phyloP scores from a whole-genome alignment of 2,329 filamentous ascomycete species.

The Sclerotinia subarctica region DNA sequence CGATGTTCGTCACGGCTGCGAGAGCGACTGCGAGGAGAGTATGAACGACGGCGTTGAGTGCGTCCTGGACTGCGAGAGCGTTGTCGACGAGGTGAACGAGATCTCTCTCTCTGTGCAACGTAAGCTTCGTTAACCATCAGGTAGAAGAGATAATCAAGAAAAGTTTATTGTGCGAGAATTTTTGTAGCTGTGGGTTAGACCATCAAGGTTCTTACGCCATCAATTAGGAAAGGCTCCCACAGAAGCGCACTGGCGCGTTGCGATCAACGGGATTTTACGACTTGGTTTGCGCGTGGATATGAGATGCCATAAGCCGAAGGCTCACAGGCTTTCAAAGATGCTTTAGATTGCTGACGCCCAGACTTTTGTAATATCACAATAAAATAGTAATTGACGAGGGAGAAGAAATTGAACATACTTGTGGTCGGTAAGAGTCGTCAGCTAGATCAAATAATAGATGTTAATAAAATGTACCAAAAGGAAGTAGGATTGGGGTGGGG shows the following conservation, averaged over 20 bases:
- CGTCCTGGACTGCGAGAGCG: slow-evolving; percentile 52
- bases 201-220: slow-evolving; percentile 27
- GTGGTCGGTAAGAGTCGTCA: slow-evolving; percentile 24
- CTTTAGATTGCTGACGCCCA: slow-evolving; percentile 6
- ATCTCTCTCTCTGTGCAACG: slow-evolving; percentile 70
- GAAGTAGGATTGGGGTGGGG: slow-evolving; percentile 17
- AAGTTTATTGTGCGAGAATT: slow-evolving; percentile 13
- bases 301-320: slow-evolving; percentile 18
- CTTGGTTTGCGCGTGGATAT: slow-evolving; percentile 19
- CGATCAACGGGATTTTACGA: slow-evolving; percentile 17
- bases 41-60: slow-evolving; percentile 68
- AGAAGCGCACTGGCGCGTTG: slow-evolving; percentile 20
- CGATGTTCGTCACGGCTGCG: slow-evolving; percentile 75
- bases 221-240: slow-evolving; percentile 20
- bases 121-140: slow-evolving; percentile 37
- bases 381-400: background rate
- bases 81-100: slow-evolving; percentile 82
- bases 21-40: slow-evolving; percentile 75
- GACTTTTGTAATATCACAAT: slow-evolving; percentile 12
- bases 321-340: slow-evolving; percentile 1
- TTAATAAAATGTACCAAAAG: slow-evolving; percentile 13
- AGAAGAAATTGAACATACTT: slow-evolving; percentile 19
- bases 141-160: slow-evolving; percentile 29
- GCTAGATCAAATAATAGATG: slow-evolving; percentile 21
- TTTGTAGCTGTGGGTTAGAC: slow-evolving; percentile 17